These are phyloP conservation scores for Ephemerocybe angulata DNA, from an alignment of 768 basidiomycete genomes.

Conservation along the genomic window DNA sequence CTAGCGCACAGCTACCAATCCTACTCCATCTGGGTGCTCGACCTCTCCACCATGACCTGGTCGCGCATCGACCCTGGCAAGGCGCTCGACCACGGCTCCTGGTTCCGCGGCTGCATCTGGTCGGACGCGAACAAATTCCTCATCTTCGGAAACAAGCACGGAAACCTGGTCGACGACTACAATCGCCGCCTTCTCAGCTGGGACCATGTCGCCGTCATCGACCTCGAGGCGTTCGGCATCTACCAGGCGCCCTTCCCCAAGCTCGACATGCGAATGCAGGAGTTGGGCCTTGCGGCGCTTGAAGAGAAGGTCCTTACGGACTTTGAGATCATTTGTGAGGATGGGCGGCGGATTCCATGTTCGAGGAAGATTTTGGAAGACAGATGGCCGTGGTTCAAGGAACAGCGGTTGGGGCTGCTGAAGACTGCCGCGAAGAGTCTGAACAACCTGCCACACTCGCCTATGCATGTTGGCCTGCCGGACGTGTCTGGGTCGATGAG, in stretches of 20 bases:
- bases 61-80: slow-evolving; percentile 85
- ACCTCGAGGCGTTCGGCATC: slow-evolving; percentile 93
- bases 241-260: slow-evolving; percentile 78
- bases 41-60: slow-evolving; percentile 81
- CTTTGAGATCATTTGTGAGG: slow-evolving; percentile 91
- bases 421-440: slow-evolving; percentile 54
- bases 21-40: slow-evolving; percentile 95
- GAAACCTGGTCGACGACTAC: slow-evolving; percentile 89
- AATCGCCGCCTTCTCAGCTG: slow-evolving; percentile 86
- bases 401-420: slow-evolving; percentile 58
- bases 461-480: slow-evolving; percentile 62
- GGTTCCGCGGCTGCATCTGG: slow-evolving; percentile 93
- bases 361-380: slow-evolving; percentile 83
- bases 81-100: slow-evolving; percentile 82
- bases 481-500: slow-evolving; percentile 52
- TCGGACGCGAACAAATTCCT: slow-evolving; percentile 79
- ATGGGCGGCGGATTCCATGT: slow-evolving; percentile 78
- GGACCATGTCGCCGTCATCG: slow-evolving; percentile 89
- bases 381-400: slow-evolving; percentile 94
- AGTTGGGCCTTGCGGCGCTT: slow-evolving; percentile 78
- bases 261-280: slow-evolving; percentile 71
- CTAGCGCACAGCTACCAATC: slow-evolving; percentile 92
- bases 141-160: slow-evolving; percentile 86
- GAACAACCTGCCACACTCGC: slow-evolving; percentile 54
- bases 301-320: slow-evolving; percentile 82